Conservation (phyloP, 2,329 filamentous ascomycete species). For the Metarhizium guizhouense region DNA sequence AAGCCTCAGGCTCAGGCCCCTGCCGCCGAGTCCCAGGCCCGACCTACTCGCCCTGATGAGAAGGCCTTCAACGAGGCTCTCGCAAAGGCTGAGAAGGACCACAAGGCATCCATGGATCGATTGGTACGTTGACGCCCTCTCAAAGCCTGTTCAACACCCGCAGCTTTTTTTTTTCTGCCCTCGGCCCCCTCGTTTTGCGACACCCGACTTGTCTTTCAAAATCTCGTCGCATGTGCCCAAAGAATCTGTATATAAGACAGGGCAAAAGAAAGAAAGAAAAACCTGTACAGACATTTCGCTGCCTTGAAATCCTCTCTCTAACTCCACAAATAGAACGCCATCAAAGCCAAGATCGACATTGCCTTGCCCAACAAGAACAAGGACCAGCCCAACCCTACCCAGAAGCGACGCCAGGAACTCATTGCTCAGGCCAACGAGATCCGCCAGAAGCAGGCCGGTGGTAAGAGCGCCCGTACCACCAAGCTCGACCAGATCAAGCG, state of each 20-base stretch:
- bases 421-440: constrained; percentile 76
- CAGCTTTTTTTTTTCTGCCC: not conserved
- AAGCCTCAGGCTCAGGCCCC: constrained; percentile 35
- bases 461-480: constrained; percentile 71
- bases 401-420: constrained; percentile 79
- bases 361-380: constrained; percentile 64
- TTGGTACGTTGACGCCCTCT: constrained; percentile 24
- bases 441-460: constrained; percentile 74
- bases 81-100: constrained; percentile 77
- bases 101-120: constrained; percentile 63
- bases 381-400: constrained; percentile 71
- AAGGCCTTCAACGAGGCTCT: constrained; percentile 72
- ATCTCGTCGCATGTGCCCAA: not conserved
- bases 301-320: not conserved
- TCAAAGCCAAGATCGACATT: constrained; percentile 82
- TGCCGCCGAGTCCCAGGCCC: constrained; percentile 37
- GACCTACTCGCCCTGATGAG: constrained; percentile 82
- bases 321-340: constrained; percentile 55
- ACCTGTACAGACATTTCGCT: not conserved
- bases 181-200: not conserved
- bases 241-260: not conserved
- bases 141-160: not conserved
- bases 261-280: too few relatives aligned
- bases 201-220: not conserved
- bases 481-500: constrained; percentile 88